phyloP scores from a whole-genome alignment of 306 rosid species.

The Vigna angularis region DNA sequence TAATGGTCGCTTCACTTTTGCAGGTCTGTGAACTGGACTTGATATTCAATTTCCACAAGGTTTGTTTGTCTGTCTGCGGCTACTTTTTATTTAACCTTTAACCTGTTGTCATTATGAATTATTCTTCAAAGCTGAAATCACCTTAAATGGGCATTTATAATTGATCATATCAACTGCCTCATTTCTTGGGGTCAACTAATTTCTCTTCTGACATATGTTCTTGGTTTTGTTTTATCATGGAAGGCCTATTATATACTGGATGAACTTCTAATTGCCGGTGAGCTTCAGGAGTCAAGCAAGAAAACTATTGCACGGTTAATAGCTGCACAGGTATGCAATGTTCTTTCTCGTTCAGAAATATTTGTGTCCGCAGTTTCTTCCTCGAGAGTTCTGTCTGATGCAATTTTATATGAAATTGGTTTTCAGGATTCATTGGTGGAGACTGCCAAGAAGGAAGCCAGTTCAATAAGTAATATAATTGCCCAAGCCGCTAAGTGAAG shows the following conservation, averaged over 20 bases:
- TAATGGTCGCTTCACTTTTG: not conserved
- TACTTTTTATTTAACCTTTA: constrained; percentile 22
- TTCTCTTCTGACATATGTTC: constrained; percentile 35
- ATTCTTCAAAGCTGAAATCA: not conserved
- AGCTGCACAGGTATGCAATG: constrained; percentile 83
- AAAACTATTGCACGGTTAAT: constrained; percentile 86
- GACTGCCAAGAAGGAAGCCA: constrained; percentile 90
- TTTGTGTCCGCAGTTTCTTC: not conserved
- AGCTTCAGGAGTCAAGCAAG: constrained; percentile 98
- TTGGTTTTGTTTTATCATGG: constrained; percentile 33
- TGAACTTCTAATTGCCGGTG: constrained; percentile 92
- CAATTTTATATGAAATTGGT: not conserved
- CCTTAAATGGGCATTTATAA: not conserved
- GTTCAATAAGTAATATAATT: constrained; percentile 82
- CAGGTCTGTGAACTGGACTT: constrained; percentile 89
- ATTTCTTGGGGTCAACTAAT: not conserved
- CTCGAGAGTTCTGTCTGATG: constrained; percentile 17
- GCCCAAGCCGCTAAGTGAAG: constrained; percentile 74
- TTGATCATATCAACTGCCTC: no score
- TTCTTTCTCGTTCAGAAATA: not conserved
- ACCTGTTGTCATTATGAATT: not conserved
- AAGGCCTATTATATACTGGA: constrained; percentile 94
- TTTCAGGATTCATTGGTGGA: constrained; percentile 94
- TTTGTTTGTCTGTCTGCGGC: constrained; percentile 28
- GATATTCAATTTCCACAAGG: constrained; percentile 96